Evolutionary conservation across 2,329 filamentous ascomycete species (phyloP), one percentile per base, ranked within the genome.

Genomic region (Stagonosporopsis rhizophila): DNA sequence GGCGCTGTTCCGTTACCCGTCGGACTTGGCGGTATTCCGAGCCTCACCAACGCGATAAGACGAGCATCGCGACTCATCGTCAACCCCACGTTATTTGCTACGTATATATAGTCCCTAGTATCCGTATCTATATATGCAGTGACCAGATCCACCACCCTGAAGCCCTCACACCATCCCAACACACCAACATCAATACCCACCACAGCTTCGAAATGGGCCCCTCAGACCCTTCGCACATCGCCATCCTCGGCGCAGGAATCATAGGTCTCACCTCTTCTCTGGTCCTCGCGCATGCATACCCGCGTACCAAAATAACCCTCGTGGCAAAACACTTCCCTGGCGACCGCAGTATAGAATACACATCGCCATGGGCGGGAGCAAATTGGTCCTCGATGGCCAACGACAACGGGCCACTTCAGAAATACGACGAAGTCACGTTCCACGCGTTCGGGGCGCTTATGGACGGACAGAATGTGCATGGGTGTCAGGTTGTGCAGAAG

Each of bases 241-340:
- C 68, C 50, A 54, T 75, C 50, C 64, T 75, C 2, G 72, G 86
- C 42, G 87, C 87, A 42, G 87, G 88, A 40, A 87, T 90, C 3
- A 82, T 85, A 32, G 87, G 87, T 23, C 79, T 90, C 44, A 89
- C 87, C 2, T 87, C 85, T 1, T 87, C 87, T 17, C 79, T 88
- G 27, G 75, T 85, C 12, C 79, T 90, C 12, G 84, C 85, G 2
- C 77, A 81, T 51, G 80, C 85, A 57, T 78, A 79, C 37, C 78
- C 80, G 1, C 66, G 73, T 2, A 82, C 87, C 62, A 78, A 79
- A 20, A 79, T 96, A 61, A 92, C 90, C 0, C 81, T 96, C 32
- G 80, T 92, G 28, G 89, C 91, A 5, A 96, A 94, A 71, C 90
- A 96, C 74, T 95, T 96, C 89, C 93, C 93, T 0, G 93, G 93